These are phyloP conservation scores for Rhizopogon sp. DNA, from an alignment of 768 basidiomycete genomes.

Conservation along the genomic window DNA sequence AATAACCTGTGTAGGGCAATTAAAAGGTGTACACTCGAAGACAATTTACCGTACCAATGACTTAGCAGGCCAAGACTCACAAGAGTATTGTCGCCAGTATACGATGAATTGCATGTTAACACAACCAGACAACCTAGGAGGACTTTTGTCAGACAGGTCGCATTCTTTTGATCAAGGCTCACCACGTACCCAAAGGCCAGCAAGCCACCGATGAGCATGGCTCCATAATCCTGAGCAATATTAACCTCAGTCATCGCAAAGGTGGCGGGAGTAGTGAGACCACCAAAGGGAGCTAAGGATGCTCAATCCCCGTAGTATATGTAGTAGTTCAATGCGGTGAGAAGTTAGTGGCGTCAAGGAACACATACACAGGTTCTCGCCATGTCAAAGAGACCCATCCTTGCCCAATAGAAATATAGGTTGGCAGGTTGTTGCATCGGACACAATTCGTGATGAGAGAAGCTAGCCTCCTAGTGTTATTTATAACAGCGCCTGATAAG, in stretches of 20 bases:
- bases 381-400: not conserved
- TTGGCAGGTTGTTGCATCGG: not conserved
- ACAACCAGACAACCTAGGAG: conserved; percentile 22
- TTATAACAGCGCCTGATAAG: not conserved
- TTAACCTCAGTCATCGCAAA: conserved; percentile 3
- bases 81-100: conserved; percentile 15
- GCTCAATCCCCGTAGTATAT: not conserved
- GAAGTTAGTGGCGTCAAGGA: not conserved
- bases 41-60: conserved; percentile 10
- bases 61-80: conserved; percentile 14
- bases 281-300: not conserved
- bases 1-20: conserved; percentile 9
- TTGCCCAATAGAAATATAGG: not conserved
- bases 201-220: conserved; percentile 17
- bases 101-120: conserved; percentile 20
- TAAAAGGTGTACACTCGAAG: not conserved
- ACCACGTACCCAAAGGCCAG: conserved; percentile 14
- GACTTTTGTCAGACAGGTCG: not conserved
- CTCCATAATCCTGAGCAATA: conserved; percentile 10
- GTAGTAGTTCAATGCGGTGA: not conserved
- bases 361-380: not conserved
- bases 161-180: not conserved
- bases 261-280: not conserved
- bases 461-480: not conserved
- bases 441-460: not conserved